Base-by-base conservation (phyloP, 179 eudicot species). In the Dionaea muscipula region DNA sequence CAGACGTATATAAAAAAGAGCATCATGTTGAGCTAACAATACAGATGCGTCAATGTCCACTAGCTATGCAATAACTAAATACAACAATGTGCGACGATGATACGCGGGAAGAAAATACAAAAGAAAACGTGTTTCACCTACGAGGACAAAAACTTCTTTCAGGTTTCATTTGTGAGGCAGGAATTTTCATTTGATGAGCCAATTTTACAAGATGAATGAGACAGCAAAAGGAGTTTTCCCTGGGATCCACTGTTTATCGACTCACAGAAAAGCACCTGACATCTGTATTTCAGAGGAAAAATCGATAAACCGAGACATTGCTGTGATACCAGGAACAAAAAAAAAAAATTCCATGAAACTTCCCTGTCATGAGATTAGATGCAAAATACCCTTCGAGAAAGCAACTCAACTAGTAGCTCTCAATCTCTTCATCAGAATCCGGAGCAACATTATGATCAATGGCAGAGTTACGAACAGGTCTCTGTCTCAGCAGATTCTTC, bases 401-500 rank as follows among this genome's bases (percentile, higher is more conserved):
- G 35, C 47, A n/a, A 43, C 21, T 39, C n/a, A 39, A 1, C n/a
- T 2, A 43, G 3, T 15, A 67, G 48, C 62, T 60, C 48, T 63
- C 47, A 26, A 40, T 50, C 51, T 67, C 75, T 24, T 67, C 72
- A 55, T 70, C 72, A 12, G 72, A 66, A 63, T 70, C 94, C 53
- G 70, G 62, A 61, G 70, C 71, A 41, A 70, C 56, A 25, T 11
- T 33, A 59, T 71, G 41, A 26, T 70, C 75, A 9, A 73, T 51
- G 55, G 89, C 84, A 35, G 78, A 59, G 62, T 83, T 90, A 18
- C 73, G 69, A 7, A 73, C 77, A 57, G 85, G 94, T 55, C 85
- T 73, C 65, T 85, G 86, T 61, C 85, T 73, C 22, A 68, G 38
- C 53, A 80, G 69, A 51, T 74, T 82, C 64, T 84, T 84, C 24